Base-by-base conservation (phyloP, 179 eudicot species). In the Camellia oleifera region DNA sequence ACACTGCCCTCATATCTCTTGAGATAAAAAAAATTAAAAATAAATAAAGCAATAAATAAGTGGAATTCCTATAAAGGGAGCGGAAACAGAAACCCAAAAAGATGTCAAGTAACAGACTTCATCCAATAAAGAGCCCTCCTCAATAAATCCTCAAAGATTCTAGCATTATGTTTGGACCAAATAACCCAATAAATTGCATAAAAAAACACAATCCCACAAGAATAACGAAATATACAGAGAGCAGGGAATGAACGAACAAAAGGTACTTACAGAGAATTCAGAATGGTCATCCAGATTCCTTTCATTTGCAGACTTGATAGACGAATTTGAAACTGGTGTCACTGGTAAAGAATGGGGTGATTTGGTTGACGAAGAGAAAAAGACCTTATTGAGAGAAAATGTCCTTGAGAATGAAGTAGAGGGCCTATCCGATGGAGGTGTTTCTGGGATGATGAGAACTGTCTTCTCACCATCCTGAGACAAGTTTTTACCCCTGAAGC, bases 301-400 rank as follows among this genome's bases (percentile, higher is more conserved):
- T 60, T 79, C 86, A 62, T 76, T 79, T 26, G n/a, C 69, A 61
- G 77, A 26, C 76, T 79, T 68, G 23, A 69, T 76, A 68, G 78
- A 81, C 40, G 81, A 79, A 79, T 78, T 76, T 64, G 84, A 83
- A 78, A 81, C 46, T 56, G 91, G 91, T 56, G 91, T 86, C 46
- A 77, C 89, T 3, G 91, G 91, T 67, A 88, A 64, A 44, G 90
- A 88, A 81, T 80, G 79, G 7, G 81, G 81, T 65, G 83, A 77
- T 84, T 85, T 85, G 44, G 82, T 77, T 10, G 88, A 69, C 17
- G 81, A 15, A 71, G 84, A 77, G 74, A 82, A 81, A 66, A 85
- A 67, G 63, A 86, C 62, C 62, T 82, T 88, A 82, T 84, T 88
- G 65, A 84, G 83, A 77, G 90, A 84, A 83, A 81, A 84, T 52